Evolutionary conservation across 371 early-diverging fungal species (phyloP), one percentile per base, ranked within the genome.

Genomic region (Mucor velutinosus): DNA sequence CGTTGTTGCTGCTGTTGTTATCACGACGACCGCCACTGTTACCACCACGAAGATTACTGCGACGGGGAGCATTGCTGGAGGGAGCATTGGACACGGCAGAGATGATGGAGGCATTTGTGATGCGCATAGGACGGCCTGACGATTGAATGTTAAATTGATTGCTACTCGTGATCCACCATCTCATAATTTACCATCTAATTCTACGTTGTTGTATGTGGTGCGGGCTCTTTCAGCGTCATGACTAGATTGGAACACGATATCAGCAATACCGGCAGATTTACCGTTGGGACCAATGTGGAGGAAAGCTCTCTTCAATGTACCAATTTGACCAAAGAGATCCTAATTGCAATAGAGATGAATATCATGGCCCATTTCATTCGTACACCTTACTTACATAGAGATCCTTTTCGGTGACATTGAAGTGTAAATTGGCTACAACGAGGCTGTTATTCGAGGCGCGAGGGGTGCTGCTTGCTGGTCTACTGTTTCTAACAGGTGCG

Each of bases 351-450:
- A 32, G 30, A 23, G 14, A 35, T 35, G 49, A 58, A 66, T 35
- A 62, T 19, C 47, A 33, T 3, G 56, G 45, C 25, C 12, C 23
- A 19, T 62, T 19, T 45, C 32, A 49, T 45, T 33, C 62, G 53
- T 19, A 37, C 29, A 23, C 23, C 29, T 17, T 41, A 72, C 80
- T 75, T 82, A 89, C 90, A 69, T 88, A 82, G 67, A 90, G 85
- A 77, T 90, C 90, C 57, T 86, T 85, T 76, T 87, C 82, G 45
- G 87, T 84, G 11, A 90, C 90, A 63, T 86, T 86, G 67, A 86
- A 87, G 64, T 87, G 86, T 66, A 90, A 59, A 73, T 90, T 90
- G 67, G 86, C 76, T 15, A 90, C 88, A 10, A 78, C 68, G 41
- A 83, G 65, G 29, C 69, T 75, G 67, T 78, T 78, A 8, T 74